Evolutionary conservation across 2,329 filamentous ascomycete genomes (phyloP).

Genomic region (Boeremia lycopersici): DNA sequence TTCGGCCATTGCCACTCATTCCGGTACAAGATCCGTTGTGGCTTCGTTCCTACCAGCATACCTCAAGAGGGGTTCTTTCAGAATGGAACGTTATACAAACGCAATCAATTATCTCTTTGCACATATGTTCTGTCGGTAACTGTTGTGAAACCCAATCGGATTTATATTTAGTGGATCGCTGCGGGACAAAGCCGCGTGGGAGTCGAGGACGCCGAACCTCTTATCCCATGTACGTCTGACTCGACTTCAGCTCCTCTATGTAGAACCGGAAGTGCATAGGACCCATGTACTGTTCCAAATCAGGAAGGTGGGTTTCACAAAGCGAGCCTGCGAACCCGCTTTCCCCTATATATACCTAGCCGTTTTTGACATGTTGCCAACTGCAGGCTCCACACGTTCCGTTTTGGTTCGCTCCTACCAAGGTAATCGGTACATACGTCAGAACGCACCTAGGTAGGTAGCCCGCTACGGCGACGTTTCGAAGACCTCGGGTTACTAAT

Average conservation of each 20-base stretch:
- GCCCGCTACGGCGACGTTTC: conserved; percentile 4
- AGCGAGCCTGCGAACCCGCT: conserved; percentile 6
- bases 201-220: neutral
- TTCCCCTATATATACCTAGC: conserved; percentile 5
- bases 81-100: too few relatives aligned
- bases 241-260: neutral
- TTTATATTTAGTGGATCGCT: neutral
- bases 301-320: conserved; percentile 18
- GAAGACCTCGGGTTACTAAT: neutral
- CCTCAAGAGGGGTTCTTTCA: too few relatives aligned
- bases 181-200: neutral
- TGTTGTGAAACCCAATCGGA: neutral
- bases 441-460: neutral
- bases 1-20: too few relatives aligned
- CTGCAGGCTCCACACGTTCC: conserved; percentile 8
- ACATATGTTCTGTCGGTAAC: neutral
- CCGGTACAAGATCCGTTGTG: too few relatives aligned
- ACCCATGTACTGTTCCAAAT: conserved; percentile 12
- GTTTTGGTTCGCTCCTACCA: conserved; percentile 8
- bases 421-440: neutral
- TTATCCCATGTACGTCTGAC: neutral
- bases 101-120: neutral
- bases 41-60: too few relatives aligned
- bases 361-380: conserved; percentile 8
- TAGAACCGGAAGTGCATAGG: neutral